Percentiles rank a stretch among this genome's conserved stretches.
These are phyloP conservation scores for Anethum foeniculum DNA, from an alignment of 140 eudicot genomes.

Conservation along the genomic window DNA sequence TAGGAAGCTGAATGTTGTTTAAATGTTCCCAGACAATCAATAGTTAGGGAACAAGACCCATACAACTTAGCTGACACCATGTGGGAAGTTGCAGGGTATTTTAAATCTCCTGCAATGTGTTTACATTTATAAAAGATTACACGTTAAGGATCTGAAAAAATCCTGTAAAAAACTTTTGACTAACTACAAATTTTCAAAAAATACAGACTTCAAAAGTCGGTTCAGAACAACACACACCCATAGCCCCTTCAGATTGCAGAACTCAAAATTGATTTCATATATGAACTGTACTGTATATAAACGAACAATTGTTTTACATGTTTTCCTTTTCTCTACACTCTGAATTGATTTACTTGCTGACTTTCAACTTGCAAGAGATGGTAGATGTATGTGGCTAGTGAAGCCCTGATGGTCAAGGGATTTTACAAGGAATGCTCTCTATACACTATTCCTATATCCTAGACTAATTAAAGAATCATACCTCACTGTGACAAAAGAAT, in stretches of 20 bases:
- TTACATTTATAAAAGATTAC: background rate
- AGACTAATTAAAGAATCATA: constrained; percentile 12
- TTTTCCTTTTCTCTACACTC: background rate
- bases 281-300: background rate
- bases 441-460: constrained; percentile 19
- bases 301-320: background rate
- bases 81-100: background rate
- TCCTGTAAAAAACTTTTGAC: background rate
- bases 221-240: background rate
- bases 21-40: too few species aligned
- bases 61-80: background rate
- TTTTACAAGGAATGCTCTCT: constrained; percentile 6
- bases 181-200: background rate
- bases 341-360: background rate
- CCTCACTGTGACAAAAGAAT: constrained; percentile 11
- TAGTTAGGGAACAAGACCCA: too few species aligned
- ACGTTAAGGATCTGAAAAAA: background rate
- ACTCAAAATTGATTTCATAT: background rate
- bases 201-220: background rate
- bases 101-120: background rate
- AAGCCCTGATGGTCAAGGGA: background rate
- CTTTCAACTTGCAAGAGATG: background rate
- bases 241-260: background rate
- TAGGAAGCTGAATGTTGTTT: too few species aligned
- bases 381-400: background rate